These are phyloP conservation scores for Polygonum maritimum DNA, from an alignment of 148 eudicot species.

Conservation along the genomic window DNA sequence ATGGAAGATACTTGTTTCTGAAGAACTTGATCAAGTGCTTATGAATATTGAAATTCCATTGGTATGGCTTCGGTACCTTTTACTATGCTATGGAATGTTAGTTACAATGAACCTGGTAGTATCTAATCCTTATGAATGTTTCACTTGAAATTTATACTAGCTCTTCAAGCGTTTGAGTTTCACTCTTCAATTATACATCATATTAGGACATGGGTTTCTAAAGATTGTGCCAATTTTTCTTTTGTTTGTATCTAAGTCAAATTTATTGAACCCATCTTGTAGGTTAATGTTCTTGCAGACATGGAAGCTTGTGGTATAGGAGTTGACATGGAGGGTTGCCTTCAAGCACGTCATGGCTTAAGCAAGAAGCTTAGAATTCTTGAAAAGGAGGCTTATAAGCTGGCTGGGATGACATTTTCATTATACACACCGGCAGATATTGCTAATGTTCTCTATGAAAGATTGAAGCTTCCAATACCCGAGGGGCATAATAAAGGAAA, in stretches of 20 bases:
- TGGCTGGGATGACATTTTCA: constrained; percentile 92
- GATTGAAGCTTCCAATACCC: constrained; percentile 82
- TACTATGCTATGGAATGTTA: not conserved
- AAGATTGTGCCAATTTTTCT: not conserved
- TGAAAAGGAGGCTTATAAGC: constrained; percentile 77
- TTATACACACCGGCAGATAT: constrained; percentile 82
- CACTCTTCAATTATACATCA: not conserved
- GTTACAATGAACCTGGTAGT: not conserved
- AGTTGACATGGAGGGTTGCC: constrained; percentile 96
- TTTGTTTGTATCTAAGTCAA: not conserved
- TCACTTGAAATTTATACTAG: not conserved
- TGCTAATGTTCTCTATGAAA: constrained; percentile 81
- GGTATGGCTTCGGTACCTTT: constrained; percentile 32
- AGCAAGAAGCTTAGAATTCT: constrained; percentile 73
- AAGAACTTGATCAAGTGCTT: constrained; percentile 67
- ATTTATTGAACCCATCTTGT: constrained; percentile 6
- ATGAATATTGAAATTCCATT: constrained; percentile 60
- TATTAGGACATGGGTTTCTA: not conserved
- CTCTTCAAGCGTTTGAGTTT: not conserved
- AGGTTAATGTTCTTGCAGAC: constrained; percentile 89
- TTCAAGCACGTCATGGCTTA: constrained; percentile 61
- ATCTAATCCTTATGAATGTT: not conserved
- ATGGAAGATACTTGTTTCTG: constrained; percentile 83
- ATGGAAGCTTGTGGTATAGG: constrained; percentile 96
- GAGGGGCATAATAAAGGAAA: constrained; percentile 65